phyloP scores from a whole-genome alignment of 1,284 basidiomycete species.

The Neonothopanus nambi region DNA sequence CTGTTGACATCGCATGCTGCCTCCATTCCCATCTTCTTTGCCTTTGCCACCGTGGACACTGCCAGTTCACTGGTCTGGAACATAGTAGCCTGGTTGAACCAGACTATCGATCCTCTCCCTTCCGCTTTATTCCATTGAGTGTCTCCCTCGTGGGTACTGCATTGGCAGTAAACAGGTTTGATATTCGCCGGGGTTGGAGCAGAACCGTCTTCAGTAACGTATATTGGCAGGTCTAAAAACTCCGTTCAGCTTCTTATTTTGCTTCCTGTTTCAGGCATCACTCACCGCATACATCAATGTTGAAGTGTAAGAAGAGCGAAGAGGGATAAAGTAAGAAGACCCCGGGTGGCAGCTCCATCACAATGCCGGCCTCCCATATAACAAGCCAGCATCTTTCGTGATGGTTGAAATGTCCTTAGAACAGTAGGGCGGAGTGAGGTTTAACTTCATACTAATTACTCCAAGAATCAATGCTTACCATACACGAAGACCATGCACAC shows the following conservation, averaged over 20 bases:
- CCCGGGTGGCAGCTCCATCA: conserved; percentile 22
- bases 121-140: conserved; percentile 5
- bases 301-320: conserved; percentile 25
- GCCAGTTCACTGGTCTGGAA: conserved; percentile 15
- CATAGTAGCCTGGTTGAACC: conserved; percentile 18
- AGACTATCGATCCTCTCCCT: conserved; percentile 16
- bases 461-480: neutral
- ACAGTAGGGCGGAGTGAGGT: too few species aligned
- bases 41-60: conserved; percentile 1
- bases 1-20: neutral
- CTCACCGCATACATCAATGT: conserved; percentile 20
- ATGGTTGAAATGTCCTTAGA: conserved; percentile 22
- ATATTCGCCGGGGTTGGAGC: conserved; percentile 1
- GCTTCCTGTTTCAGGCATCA: too few species aligned
- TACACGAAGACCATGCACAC: conserved; percentile 27
- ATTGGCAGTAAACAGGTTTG: neutral
- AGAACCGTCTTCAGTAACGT: neutral
- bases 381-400: conserved; percentile 20
- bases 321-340: conserved; percentile 23
- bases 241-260: too few species aligned
- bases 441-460: too few species aligned
- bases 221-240: neutral
- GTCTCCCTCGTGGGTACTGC: neutral
- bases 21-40: neutral
- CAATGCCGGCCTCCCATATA: conserved; percentile 24